Evolutionary conservation across 495 filamentous ascomycete species (phyloP), one percentile per base, ranked within the genome.

Genomic region (Xylaria longipes): DNA sequence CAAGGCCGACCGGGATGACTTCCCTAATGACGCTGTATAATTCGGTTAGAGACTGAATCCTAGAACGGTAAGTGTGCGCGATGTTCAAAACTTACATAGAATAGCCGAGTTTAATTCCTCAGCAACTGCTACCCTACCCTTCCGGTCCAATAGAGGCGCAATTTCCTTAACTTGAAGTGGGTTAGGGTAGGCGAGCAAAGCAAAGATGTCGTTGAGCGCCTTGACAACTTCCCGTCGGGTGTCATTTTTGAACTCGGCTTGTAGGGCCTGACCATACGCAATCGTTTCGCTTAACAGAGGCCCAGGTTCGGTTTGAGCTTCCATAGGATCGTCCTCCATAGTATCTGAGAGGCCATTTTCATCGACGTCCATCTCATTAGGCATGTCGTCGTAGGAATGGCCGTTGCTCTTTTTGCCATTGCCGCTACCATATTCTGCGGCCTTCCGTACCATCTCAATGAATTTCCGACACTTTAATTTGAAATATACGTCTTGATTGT

Each of bases 71-170:
- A 1, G 29, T 27, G 65, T 12, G 37, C 43, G 5, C 9, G 1
- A 35, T 20, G 37, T 43, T 7, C 33, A 66, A 69, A 65, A 84
- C 88, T 75, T 87, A 98, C 95, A 91, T 65, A 99, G 81, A 72
- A 99, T 97, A 46, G 94, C 96, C 71, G 93, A 92, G 79, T 98
- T 98, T 72, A 99, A 82, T 82, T 97, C 95, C 82, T 99, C 96
- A 25, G 94, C 94, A 60, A 98, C 93, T 60, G 89, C 87, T 41
- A 92, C 89, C 66, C 96, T 84, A 3, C 93, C 93, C 15, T 86
- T 87, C 17, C 87, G 86, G 76, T 97, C 93, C 68, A 98, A 81
- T 74, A 97, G 82, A 78, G 91, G 91, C n/a, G 91, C 89, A 69
- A 97, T 86, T 61, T 92, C 89, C 76, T 91, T 91, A 33, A 90